Evolutionary conservation across 768 basidiomycete genomes (phyloP).

Genomic region (Boletus reticuloceps): DNA sequence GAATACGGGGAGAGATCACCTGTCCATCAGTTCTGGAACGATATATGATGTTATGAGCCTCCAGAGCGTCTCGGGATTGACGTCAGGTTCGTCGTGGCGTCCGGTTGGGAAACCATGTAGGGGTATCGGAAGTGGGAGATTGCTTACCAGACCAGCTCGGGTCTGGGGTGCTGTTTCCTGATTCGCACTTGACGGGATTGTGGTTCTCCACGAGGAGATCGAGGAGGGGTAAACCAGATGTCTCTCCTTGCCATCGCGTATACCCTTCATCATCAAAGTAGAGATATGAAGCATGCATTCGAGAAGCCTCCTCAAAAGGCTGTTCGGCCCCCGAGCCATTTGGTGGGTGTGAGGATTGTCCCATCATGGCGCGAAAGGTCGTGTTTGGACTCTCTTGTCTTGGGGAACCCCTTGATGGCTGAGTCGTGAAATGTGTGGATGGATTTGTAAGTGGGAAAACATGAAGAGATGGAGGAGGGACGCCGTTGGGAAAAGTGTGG

Average conservation of each 20-base stretch:
- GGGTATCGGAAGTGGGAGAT: conserved; percentile 33
- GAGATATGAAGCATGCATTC: conserved; percentile 75
- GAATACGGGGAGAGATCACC: conserved; percentile 43
- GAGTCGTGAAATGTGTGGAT: conserved; percentile 67
- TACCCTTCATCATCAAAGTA: conserved; percentile 88
- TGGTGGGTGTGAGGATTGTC: conserved; percentile 31
- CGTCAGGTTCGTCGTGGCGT: conserved; percentile 68
- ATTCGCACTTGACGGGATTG: conserved; percentile 37
- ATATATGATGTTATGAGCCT: conserved; percentile 83
- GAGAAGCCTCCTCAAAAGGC: conserved; percentile 54
- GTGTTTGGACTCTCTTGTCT: conserved; percentile 45
- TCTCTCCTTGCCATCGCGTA: conserved; percentile 90
- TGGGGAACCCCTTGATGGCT: conserved; percentile 41
- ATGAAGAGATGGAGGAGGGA: conserved; percentile 77
- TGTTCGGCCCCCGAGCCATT: conserved; percentile 36
- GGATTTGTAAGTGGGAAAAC: conserved; percentile 80
- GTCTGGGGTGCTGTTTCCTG: conserved; percentile 25
- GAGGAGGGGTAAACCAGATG: conserved; percentile 86
- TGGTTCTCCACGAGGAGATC: conserved; percentile 80
- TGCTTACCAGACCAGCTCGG: conserved; percentile 31
- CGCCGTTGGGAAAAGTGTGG: conserved; percentile 49
- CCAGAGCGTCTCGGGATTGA: conserved; percentile 88
- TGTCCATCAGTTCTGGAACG: conserved; percentile 90
- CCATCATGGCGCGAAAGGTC: conserved; percentile 41
- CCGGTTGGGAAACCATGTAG: conserved; percentile 84